Evolutionary conservation across 345 rosid species (phyloP), one percentile per base, ranked within the genome.

Genomic region (Salix exigua): DNA sequence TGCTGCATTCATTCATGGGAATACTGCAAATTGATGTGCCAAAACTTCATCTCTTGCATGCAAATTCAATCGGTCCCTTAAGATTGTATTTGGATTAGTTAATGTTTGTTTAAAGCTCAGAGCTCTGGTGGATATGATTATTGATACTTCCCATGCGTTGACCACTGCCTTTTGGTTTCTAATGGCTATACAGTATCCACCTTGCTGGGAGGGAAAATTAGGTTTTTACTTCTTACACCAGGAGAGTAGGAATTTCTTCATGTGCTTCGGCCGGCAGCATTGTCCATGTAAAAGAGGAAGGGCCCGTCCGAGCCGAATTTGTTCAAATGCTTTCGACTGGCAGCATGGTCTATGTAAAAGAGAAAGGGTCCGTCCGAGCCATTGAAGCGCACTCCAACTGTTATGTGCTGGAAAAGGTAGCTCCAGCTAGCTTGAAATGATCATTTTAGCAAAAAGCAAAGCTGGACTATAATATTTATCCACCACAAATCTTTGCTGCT

Each of bases 391-490:
- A 0, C 31, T 21, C 76, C 79, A 79, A 62, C 72, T 46, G 21
- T 33, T 67, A 16, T 68, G 38, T 30, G 53, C 67, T 78, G 83
- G 79, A 83, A 73, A 58, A 73, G 66, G 25, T 61, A 21, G 66
- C 77, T 68, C 37, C 5, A 33, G 23, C 71, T 50, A 33, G 42
- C 17, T 48, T 13, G 68, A 26, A 51, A 18, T n/a, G 61, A 4
- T 35, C 50, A 12, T 50, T 44, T 14, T 14, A 8, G 2, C 42
- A 50, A 70, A 70, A 70, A 14, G 37, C 5, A 46, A 2, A 17
- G 37, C 8, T 30, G 21, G 12, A 3, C n/a, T 10, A 31, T 16
- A 70, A 50, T 19, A 30, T 50, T 4, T 30, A 25, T 70, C 62
- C 42, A 46, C 18, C 42, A 9, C 11, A 48, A 18, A 25, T 55